Percentiles rank a stretch among this genome's conserved stretches.
phyloP scores from a whole-genome alignment of 2,329 filamentous ascomycete genomes.

The Metarhizium guizhouense region DNA sequence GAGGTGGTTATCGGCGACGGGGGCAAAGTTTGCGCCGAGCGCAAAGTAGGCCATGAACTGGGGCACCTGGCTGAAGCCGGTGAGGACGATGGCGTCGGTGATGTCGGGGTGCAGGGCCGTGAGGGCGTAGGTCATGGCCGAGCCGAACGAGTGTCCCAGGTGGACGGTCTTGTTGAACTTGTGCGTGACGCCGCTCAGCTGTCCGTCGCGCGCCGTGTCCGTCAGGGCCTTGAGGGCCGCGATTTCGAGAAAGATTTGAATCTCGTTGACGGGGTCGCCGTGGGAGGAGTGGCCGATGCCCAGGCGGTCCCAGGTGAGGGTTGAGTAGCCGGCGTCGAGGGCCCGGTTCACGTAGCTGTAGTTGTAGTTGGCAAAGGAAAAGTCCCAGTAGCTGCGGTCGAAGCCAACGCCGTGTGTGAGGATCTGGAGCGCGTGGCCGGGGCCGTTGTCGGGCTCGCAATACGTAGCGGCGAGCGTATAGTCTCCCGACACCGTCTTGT shows the following conservation, averaged over 20 bases:
- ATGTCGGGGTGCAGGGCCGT: slow-evolving; percentile 40
- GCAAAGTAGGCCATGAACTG: slow-evolving; percentile 34
- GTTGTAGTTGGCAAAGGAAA: slow-evolving; percentile 45
- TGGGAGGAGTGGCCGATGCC: slow-evolving; percentile 51
- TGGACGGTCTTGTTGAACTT: slow-evolving; percentile 40
- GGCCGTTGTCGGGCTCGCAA: slow-evolving; percentile 44
- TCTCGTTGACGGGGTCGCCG: slow-evolving; percentile 49
- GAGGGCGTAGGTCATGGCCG: slow-evolving; percentile 46
- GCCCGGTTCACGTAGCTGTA: slow-evolving; percentile 54
- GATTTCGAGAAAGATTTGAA: slow-evolving; percentile 50
- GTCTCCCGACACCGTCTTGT: slow-evolving; percentile 38
- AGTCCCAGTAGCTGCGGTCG: slow-evolving; percentile 50
- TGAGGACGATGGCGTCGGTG: slow-evolving; percentile 50
- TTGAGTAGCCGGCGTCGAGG: slow-evolving; percentile 47
- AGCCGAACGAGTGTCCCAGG: slow-evolving; percentile 57
- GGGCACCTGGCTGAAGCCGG: slow-evolving; percentile 45
- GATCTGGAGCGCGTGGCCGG: slow-evolving; percentile 28
- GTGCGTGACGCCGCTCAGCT: slow-evolving; percentile 30
- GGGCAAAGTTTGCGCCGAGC: slow-evolving; percentile 37
- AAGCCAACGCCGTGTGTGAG: slow-evolving; percentile 33
- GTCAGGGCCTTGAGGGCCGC: slow-evolving; percentile 48
- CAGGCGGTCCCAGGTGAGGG: slow-evolving; percentile 52
- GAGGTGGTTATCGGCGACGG: slow-evolving; percentile 24
- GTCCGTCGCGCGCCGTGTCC: slow-evolving; percentile 33
- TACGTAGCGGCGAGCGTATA: slow-evolving; percentile 53